These are phyloP conservation scores for Aspergillus proliferans DNA, from an alignment of 2,329 filamentous ascomycete genomes.

Conservation along the genomic window DNA sequence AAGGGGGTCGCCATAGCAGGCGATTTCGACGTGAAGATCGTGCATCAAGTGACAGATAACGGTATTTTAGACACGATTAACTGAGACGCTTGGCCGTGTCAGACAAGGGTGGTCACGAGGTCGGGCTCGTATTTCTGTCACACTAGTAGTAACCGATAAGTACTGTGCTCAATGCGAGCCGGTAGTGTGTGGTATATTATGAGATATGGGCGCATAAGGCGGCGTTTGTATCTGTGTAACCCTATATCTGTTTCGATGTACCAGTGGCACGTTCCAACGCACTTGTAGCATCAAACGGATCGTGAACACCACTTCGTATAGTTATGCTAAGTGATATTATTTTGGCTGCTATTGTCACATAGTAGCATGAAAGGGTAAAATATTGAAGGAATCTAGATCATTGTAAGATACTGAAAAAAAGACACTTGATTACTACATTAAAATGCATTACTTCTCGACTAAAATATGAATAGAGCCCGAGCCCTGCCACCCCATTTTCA, in stretches of 20 bases:
- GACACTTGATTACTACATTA: not conserved
- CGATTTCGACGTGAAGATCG: not conserved
- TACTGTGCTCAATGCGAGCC: no score
- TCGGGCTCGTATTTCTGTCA: no score
- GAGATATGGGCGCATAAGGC: no score
- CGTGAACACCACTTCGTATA: not conserved
- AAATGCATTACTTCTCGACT: no score
- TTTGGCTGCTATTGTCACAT: not conserved
- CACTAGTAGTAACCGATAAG: no score
- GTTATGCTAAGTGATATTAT: not conserved
- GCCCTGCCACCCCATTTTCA: no score
- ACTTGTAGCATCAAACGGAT: not conserved
- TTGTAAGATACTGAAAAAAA: not conserved
- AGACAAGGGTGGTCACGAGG: no score
- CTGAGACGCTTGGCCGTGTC: no score
- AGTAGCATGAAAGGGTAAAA: not conserved
- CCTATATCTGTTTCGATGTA: not conserved
- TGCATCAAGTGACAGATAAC: not conserved
- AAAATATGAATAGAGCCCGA: no score
- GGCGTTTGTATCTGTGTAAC: not conserved
- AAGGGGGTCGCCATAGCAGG: conserved; percentile 6
- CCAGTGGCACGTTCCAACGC: not conserved
- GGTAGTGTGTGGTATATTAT: no score
- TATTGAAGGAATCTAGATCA: not conserved
- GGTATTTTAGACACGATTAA: no score